phyloP scores from a whole-genome alignment of 176 grass and related monocot species.

The Alopecurus myosuroides region DNA sequence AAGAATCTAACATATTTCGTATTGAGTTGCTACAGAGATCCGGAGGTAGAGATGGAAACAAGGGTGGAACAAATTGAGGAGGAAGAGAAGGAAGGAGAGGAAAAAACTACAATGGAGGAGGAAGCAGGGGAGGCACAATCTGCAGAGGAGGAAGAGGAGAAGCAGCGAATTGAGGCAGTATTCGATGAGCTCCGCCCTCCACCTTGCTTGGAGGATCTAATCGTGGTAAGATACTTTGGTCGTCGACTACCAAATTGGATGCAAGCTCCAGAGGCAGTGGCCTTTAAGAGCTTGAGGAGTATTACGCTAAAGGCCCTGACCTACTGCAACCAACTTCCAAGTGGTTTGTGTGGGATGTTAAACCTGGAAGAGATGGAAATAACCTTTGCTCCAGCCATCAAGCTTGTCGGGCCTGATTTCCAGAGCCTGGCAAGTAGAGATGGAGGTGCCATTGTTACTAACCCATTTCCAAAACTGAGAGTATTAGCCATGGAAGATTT shows the following conservation, averaged over 20 bases:
- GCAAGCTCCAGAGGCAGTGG: neutral
- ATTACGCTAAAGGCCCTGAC: neutral
- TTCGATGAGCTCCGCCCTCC: slow-evolving; percentile 19
- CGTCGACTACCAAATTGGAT: slow-evolving; percentile 11
- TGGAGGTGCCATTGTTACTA: neutral
- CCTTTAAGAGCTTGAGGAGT: neutral
- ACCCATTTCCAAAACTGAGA: neutral
- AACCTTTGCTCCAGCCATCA: neutral
- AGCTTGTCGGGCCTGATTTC: neutral
- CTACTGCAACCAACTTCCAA: neutral
- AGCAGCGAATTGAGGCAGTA: neutral
- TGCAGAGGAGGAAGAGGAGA: neutral
- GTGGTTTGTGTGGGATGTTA: neutral
- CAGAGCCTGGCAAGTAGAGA: neutral
- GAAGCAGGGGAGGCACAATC: neutral
- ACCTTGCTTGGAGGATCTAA: neutral
- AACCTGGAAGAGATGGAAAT: neutral
- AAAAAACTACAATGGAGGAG: neutral
- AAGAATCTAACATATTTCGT: neutral
- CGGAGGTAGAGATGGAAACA: neutral
- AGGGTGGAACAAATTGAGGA: neutral
- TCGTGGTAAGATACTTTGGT: neutral
- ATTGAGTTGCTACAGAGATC: neutral
- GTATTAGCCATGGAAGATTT: accelerated
- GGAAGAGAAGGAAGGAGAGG: neutral